phyloP scores from a whole-genome alignment of 331 rosid species.

The Stylosanthes scabra region DNA sequence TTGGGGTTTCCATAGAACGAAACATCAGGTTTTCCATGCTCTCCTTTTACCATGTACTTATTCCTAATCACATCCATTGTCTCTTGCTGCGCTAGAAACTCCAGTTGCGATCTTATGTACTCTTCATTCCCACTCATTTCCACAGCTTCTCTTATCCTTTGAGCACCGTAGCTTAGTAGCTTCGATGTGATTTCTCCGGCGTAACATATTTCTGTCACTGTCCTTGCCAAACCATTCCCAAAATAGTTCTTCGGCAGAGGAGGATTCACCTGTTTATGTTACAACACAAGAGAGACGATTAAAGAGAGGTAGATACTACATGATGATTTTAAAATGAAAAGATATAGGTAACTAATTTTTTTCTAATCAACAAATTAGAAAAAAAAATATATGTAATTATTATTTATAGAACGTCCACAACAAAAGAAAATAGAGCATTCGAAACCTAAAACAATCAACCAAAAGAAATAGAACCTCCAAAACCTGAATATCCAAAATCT shows the following conservation, averaged over 20 bases:
- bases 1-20: background rate
- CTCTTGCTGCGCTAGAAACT: background rate
- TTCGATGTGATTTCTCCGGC: background rate
- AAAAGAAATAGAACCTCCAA: too few species aligned
- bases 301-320: too few species aligned
- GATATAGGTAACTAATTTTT: too few species aligned
- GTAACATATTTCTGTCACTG: background rate
- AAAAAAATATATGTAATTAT: too few species aligned
- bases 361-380: too few species aligned
- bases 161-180: background rate
- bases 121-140: background rate
- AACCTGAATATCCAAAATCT: too few species aligned
- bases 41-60: background rate
- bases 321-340: too few species aligned
- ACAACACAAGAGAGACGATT: too few species aligned
- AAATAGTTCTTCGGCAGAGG: slow-evolving; percentile 12
- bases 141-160: slow-evolving; percentile 4
- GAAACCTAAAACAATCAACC: too few species aligned
- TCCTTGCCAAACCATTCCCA: slow-evolving; percentile 17
- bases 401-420: too few species aligned
- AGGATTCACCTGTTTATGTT: background rate
- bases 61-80: background rate
- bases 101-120: background rate
- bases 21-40: background rate
- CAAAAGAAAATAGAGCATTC: too few species aligned